These are phyloP conservation scores for Digitaria exilis DNA, from an alignment of 202 grass and related monocot genomes.

Conservation along the genomic window DNA sequence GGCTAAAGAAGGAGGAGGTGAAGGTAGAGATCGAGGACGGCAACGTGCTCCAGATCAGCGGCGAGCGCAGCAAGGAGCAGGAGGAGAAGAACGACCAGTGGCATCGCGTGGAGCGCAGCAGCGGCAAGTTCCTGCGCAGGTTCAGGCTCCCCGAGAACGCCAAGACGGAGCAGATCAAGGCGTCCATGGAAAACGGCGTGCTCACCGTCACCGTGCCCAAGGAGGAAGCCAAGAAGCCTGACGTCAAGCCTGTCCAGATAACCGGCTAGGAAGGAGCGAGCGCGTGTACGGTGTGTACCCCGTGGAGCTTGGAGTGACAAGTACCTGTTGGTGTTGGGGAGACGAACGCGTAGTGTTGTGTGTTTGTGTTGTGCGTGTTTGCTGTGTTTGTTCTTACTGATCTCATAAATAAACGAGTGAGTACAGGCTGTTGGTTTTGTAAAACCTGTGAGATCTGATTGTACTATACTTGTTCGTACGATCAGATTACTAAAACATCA, in stretches of 20 bases:
- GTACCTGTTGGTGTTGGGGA: no score
- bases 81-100: slow-evolving; percentile 72
- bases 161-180: slow-evolving; percentile 68
- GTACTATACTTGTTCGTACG: not conserved
- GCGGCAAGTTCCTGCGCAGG: slow-evolving; percentile 70
- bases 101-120: slow-evolving; percentile 76
- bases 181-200: slow-evolving; percentile 64
- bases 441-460: no score
- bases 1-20: slow-evolving; percentile 79
- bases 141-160: slow-evolving; percentile 79
- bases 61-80: slow-evolving; percentile 65
- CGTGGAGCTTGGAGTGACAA: no score
- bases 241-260: slow-evolving; percentile 49
- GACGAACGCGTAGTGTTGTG: not conserved
- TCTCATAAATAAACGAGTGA: no score
- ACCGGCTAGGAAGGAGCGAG: slow-evolving; percentile 5
- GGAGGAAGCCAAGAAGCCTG: slow-evolving; percentile 38
- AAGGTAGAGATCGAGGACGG: slow-evolving; percentile 77
- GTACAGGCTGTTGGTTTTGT: no score
- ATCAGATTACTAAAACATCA: no score
- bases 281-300: not conserved
- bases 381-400: not conserved
- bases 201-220: slow-evolving; percentile 70
- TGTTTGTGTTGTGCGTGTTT: not conserved
- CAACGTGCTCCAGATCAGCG: slow-evolving; percentile 81